Evolutionary conservation across 805 yeast species (phyloP).

Genomic region (Saturnispora gosingensis): DNA sequence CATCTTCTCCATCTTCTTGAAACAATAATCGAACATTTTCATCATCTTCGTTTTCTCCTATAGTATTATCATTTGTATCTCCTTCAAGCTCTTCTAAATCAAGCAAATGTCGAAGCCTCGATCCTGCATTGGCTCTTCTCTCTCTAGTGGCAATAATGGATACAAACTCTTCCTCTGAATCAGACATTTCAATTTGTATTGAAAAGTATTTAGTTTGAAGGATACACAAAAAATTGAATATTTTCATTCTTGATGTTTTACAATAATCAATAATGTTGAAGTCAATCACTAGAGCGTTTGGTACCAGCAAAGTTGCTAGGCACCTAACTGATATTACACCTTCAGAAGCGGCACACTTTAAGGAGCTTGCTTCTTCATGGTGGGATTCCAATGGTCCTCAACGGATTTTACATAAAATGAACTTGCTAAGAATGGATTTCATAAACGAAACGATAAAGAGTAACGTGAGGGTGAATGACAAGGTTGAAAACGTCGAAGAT

Average conservation of each 20-base stretch:
- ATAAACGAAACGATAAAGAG: constrained; percentile 50
- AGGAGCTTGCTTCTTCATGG: constrained; percentile 89
- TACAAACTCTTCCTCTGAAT: constrained; percentile 33
- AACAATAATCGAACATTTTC: constrained; percentile 65
- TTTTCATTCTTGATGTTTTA: not conserved
- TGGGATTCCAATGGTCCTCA: constrained; percentile 96
- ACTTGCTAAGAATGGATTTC: constrained; percentile 80
- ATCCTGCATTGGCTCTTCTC: constrained; percentile 85
- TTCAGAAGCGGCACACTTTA: constrained; percentile 73
- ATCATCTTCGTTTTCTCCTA: constrained; percentile 49
- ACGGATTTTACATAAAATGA: constrained; percentile 91
- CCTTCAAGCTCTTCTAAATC: constrained; percentile 49
- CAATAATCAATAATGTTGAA: not conserved
- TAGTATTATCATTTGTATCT: constrained; percentile 10
- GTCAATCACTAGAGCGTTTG: not conserved
- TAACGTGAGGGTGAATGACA: constrained; percentile 36
- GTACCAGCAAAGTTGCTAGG: not conserved
- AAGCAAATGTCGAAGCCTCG: constrained; percentile 61
- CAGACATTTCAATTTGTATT: constrained; percentile 7
- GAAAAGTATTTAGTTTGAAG: not conserved
- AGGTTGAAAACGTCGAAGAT: constrained; percentile 30
- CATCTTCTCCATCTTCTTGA: constrained; percentile 53
- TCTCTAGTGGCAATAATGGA: constrained; percentile 65
- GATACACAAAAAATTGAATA: not conserved
- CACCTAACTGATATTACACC: constrained; percentile 34